Evolutionary conservation across 2,329 filamentous ascomycete species (phyloP).

Genomic region (Colletotrichum australisinense): DNA sequence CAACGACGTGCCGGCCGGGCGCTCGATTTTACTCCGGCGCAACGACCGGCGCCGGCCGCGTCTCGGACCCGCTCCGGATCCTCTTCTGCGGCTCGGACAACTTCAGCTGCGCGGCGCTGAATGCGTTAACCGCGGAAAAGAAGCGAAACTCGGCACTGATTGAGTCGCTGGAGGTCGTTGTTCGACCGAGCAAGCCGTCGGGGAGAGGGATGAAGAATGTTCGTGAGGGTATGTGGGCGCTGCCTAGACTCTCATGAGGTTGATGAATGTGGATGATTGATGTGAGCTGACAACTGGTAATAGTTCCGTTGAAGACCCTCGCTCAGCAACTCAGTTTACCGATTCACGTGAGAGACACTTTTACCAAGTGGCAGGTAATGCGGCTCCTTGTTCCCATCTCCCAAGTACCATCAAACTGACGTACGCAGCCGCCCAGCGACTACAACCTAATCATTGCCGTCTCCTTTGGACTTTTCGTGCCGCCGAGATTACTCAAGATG

Average conservation of each 20-base stretch:
- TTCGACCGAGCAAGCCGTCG: constrained; percentile 80
- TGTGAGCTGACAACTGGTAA: not conserved
- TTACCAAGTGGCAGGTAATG: constrained; percentile 81
- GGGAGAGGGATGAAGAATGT: constrained; percentile 79
- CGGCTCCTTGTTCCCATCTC: constrained; percentile 1
- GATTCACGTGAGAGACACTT: constrained; percentile 83
- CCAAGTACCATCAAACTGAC: constrained; percentile 1
- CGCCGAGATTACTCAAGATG: constrained; percentile 75
- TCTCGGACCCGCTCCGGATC: constrained; percentile 76
- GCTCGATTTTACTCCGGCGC: constrained; percentile 16
- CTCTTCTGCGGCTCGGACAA: constrained; percentile 95
- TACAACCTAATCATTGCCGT: constrained; percentile 90
- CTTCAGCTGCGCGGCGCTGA: constrained; percentile 85
- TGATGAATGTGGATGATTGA: not conserved
- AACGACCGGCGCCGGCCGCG: not conserved
- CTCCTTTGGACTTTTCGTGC: constrained; percentile 93
- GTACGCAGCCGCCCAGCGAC: constrained; percentile 62
- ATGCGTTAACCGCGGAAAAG: constrained; percentile 74
- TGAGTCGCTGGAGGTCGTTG: constrained; percentile 85
- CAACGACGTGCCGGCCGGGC: not conserved
- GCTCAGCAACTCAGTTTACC: constrained; percentile 73
- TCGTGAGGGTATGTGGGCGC: constrained; percentile 66
- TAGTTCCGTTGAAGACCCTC: constrained; percentile 79
- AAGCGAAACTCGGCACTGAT: constrained; percentile 65
- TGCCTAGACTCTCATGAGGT: not conserved